A percentile compares a stretch with the other conserved stretches of the same genome.
Evolutionary conservation across 371 early-diverging fungal species (phyloP).

Genomic region (Mucor lusitanicus): DNA sequence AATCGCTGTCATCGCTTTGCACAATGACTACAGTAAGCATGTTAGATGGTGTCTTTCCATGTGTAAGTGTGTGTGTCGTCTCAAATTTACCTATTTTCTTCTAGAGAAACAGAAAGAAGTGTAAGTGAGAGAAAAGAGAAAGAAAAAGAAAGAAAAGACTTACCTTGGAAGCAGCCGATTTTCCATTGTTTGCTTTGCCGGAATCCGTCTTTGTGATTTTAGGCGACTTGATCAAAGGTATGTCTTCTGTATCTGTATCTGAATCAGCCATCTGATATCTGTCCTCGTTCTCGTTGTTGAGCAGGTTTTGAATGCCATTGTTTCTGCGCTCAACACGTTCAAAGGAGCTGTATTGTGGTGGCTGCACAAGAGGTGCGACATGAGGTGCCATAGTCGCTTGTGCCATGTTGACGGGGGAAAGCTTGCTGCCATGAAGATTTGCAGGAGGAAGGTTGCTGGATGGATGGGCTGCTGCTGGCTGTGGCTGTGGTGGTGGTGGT

Average conservation of each 20-base stretch:
- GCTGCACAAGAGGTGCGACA: not conserved
- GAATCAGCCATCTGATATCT: constrained; percentile 40
- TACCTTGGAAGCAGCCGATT: not conserved
- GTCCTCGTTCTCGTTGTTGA: constrained; percentile 35
- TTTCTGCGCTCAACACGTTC: constrained; percentile 13
- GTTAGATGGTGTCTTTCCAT: not conserved
- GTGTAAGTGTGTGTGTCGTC: not conserved
- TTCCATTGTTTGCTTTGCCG: not conserved
- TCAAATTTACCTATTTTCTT: not conserved
- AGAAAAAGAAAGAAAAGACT: not conserved
- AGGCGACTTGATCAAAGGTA: constrained; percentile 21
- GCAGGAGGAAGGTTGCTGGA: not conserved
- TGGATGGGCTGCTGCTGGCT: too few species aligned
- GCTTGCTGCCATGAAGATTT: not conserved
- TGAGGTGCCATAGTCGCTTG: not conserved
- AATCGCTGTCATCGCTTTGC: constrained; percentile 14
- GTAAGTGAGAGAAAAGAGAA: not conserved
- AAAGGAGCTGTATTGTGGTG: not conserved
- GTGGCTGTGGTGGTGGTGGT: not conserved
- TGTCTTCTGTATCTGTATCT: constrained; percentile 44
- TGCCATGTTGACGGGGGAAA: not conserved
- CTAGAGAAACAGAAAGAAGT: not conserved
- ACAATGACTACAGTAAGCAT: not conserved
- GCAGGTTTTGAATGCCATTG: constrained; percentile 36
- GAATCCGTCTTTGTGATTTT: not conserved